A percentile compares a stretch with the other conserved stretches of the same genome.
Conservation (phyloP, 768 basidiomycete species). For the Termitomyces sp. region DNA sequence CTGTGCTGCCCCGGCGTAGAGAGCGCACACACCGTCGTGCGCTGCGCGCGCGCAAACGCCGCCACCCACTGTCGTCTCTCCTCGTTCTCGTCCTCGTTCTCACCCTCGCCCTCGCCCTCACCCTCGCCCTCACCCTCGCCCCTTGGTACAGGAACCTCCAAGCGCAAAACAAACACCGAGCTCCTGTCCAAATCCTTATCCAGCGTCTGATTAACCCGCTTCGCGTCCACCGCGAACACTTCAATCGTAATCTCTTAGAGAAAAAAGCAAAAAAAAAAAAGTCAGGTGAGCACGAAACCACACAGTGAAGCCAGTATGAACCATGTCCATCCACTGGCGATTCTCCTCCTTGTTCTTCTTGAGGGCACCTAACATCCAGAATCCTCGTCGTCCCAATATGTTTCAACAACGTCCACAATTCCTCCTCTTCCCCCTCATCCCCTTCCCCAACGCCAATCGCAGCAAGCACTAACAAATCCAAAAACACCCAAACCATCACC, state of each 20-base stretch:
- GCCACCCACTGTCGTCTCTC: conserved; percentile 33
- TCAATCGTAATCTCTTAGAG: conserved; percentile 35
- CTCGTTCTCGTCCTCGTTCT: not conserved
- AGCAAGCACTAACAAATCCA: conserved; percentile 63
- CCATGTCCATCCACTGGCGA: conserved; percentile 2
- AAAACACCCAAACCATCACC: conserved; percentile 42
- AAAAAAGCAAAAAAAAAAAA: not conserved
- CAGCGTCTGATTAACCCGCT: conserved; percentile 32
- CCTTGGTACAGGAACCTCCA: conserved; percentile 19
- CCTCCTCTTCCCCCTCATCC: not conserved
- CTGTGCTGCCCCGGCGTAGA: conserved; percentile 22
- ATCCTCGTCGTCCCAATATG: conserved; percentile 43
- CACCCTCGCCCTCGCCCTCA: not conserved
- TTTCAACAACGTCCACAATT: conserved; percentile 19
- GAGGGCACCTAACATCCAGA: conserved; percentile 19
- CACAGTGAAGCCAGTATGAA: conserved; percentile 2
- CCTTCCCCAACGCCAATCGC: conserved; percentile 4
- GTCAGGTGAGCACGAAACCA: not conserved
- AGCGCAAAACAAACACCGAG: conserved; percentile 26
- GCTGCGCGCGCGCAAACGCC: conserved; percentile 48
- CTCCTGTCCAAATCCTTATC: conserved; percentile 20
- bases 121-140: not conserved
- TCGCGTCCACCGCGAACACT: conserved; percentile 38
- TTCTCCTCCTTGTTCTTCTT: not conserved
- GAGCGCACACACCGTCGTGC: conserved; percentile 35